phyloP scores from a whole-genome alignment of 2,329 filamentous ascomycete species.

The Colletotrichum liriopes region DNA sequence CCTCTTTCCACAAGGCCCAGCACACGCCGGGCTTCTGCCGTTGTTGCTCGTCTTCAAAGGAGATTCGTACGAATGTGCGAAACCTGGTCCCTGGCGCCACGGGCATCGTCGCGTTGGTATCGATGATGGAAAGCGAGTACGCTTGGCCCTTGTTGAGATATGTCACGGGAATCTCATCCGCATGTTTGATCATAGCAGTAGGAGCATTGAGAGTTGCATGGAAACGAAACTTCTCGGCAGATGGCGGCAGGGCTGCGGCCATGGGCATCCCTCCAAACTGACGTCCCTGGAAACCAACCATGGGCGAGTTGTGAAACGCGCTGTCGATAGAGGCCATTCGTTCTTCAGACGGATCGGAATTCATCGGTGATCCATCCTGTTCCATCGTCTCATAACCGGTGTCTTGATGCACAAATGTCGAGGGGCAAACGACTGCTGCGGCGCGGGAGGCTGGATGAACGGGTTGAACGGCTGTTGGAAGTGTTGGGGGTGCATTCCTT shows the following conservation, averaged over 20 bases:
- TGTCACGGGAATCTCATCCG: constrained; percentile 94
- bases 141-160: constrained; percentile 98
- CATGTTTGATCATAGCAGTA: constrained; percentile 94
- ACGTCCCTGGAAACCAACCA: constrained; percentile 71
- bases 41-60: constrained; percentile 97
- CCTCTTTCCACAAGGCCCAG: constrained; percentile 96
- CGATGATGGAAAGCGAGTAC: constrained; percentile 88
- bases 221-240: constrained; percentile 85
- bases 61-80: constrained; percentile 93
- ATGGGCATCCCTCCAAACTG: constrained; percentile 64
- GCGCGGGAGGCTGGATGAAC: constrained; percentile 75
- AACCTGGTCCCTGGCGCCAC: constrained; percentile 78
- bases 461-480: constrained; percentile 78
- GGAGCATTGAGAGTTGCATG: constrained; percentile 92
- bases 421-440: constrained; percentile 77
- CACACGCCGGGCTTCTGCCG: constrained; percentile 85
- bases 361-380: constrained; percentile 79
- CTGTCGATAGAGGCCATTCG: constrained; percentile 71
- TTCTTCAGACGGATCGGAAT: constrained; percentile 66
- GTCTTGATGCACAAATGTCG: constrained; percentile 85
- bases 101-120: constrained; percentile 77
- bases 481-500: constrained; percentile 72
- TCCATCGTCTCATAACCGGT: constrained; percentile 86
- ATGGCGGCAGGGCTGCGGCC: constrained; percentile 64
- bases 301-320: constrained; percentile 73